phyloP scores from a whole-genome alignment of 108 stramenopile genomes.

The Conticribra guillardii region DNA sequence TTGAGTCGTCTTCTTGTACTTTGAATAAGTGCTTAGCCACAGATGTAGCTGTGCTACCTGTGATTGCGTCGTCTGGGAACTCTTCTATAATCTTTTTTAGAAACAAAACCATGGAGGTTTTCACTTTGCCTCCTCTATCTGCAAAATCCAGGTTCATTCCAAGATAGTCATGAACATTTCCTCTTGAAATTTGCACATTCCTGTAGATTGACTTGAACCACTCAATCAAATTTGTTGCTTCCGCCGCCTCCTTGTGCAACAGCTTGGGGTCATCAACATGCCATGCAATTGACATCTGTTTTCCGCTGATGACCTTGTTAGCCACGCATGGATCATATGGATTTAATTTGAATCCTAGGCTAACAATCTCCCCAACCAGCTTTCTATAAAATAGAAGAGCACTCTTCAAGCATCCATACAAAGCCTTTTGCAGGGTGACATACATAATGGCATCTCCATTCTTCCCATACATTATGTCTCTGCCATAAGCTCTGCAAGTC shows the following conservation, averaged over 20 bases:
- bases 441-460: background rate
- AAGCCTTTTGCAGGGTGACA: too few relatives aligned
- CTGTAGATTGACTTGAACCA: background rate
- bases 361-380: background rate
- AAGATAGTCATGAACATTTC: constrained; percentile 5
- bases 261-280: constrained; percentile 10
- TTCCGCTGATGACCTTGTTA: background rate
- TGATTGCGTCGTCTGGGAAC: background rate
- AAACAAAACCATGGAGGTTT: background rate
- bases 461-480: too few relatives aligned
- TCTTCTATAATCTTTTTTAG: background rate
- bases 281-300: background rate
- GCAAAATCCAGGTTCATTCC: background rate
- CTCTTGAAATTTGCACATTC: background rate
- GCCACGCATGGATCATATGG: constrained; percentile 12
- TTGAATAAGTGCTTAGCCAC: constrained; percentile 3
- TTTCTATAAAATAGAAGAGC: background rate
- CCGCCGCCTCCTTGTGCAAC: background rate
- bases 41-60: background rate
- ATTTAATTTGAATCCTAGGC: background rate
- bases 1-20: background rate
- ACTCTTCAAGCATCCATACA: too few relatives aligned
- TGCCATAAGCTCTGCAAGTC: too few relatives aligned
- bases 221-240: background rate
- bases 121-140: background rate